These are phyloP conservation scores for Prunus persica DNA, from an alignment of 306 rosid genomes.

Conservation along the genomic window DNA sequence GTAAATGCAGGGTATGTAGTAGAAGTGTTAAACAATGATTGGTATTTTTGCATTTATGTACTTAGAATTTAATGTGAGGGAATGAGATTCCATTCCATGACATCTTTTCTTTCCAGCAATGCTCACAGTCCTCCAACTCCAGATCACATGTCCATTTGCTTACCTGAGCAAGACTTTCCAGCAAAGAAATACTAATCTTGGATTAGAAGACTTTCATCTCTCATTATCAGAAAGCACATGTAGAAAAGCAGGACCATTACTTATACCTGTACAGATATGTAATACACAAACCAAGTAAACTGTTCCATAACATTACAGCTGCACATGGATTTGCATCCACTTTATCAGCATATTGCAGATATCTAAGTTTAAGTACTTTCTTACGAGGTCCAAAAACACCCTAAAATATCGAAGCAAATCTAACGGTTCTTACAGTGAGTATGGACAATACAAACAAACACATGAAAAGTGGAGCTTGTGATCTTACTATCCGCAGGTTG, in stretches of 20 bases:
- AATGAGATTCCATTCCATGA: constrained; percentile 37
- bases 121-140: constrained; percentile 44
- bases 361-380: neutral
- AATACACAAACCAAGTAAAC: constrained; percentile 18
- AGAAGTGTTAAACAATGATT: constrained; percentile 55
- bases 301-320: neutral
- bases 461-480: no score
- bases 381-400: neutral
- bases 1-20: constrained; percentile 8
- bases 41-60: constrained; percentile 33
- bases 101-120: constrained; percentile 42
- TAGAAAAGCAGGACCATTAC: constrained; percentile 37
- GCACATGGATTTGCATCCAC: constrained; percentile 10
- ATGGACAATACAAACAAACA: neutral
- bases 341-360: constrained; percentile 5
- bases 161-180: constrained; percentile 47
- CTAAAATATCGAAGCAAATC: neutral
- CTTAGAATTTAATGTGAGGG: constrained; percentile 33
- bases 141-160: constrained; percentile 59
- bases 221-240: constrained; percentile 37
- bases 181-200: constrained; percentile 32
- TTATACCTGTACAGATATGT: constrained; percentile 5
- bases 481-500: neutral
- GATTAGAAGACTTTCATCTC: constrained; percentile 22
- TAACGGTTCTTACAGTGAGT: neutral